Evolutionary conservation across 345 rosid species (phyloP).

Genomic region (Erucastrum elatum): DNA sequence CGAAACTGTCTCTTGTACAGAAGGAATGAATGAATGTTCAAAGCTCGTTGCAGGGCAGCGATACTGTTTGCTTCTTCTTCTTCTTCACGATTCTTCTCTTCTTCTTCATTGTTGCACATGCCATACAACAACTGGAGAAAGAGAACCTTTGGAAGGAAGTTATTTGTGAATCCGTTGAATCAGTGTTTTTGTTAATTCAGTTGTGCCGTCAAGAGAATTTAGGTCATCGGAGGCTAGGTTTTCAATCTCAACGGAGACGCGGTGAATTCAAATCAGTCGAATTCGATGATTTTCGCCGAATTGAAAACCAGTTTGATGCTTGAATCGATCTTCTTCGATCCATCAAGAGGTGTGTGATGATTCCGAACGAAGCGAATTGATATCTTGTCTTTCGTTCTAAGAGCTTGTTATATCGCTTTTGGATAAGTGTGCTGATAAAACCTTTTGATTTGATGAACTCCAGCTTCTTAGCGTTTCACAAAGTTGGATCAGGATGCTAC

Average conservation of each 20-base stretch:
- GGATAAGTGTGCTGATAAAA: neutral
- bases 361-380: neutral
- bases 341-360: constrained; percentile 55
- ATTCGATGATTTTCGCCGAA: constrained; percentile 49
- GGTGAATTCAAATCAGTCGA: constrained; percentile 19
- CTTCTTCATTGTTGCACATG: neutral
- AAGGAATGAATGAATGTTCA: neutral
- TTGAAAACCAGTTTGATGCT: neutral
- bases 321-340: constrained; percentile 59
- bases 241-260: constrained; percentile 22
- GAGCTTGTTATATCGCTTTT: neutral
- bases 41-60: constrained; percentile 18
- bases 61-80: constrained; percentile 9
- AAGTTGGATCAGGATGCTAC: constrained; percentile 45
- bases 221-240: constrained; percentile 2
- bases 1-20: neutral
- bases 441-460: constrained; percentile 17
- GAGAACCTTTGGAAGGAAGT: neutral
- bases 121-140: neutral
- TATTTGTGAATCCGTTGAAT: neutral
- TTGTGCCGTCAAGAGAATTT: neutral
- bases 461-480: constrained; percentile 43
- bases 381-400: neutral
- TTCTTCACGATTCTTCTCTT: neutral
- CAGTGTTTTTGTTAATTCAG: constrained; percentile 11